Evolutionary conservation across 805 yeast genomes (phyloP).

Genomic region (Yarrowia alimentaria): DNA sequence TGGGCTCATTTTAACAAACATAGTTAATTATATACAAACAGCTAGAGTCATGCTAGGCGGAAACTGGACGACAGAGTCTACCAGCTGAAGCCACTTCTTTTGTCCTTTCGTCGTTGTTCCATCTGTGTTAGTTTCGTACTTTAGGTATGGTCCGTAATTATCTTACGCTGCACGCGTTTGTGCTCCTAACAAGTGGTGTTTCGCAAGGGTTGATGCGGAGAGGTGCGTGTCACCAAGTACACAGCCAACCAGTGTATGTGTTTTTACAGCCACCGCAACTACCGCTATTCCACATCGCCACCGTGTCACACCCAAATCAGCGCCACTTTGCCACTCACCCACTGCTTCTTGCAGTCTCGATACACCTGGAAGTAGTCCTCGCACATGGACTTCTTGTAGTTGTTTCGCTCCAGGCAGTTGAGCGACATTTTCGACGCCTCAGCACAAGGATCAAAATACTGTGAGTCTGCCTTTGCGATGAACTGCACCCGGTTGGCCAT

Average conservation of each 20-base stretch:
- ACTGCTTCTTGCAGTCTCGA: constrained; percentile 81
- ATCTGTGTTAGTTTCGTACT: constrained; percentile 5
- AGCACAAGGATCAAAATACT: constrained; percentile 89
- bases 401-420: constrained; percentile 75
- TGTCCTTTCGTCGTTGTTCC: constrained; percentile 23
- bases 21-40: neutral
- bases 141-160: too few species aligned
- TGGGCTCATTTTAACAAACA: neutral
- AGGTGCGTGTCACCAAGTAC: too few species aligned
- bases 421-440: constrained; percentile 86
- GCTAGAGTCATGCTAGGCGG: neutral
- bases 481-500: constrained; percentile 66
- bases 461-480: constrained; percentile 71
- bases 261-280: too few species aligned
- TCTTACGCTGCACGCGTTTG: too few species aligned
- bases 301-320: too few species aligned
- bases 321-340: constrained; percentile 50
- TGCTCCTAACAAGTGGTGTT: too few species aligned
- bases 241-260: too few species aligned
- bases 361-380: constrained; percentile 88
- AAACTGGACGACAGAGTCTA: too few species aligned
- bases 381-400: constrained; percentile 65
- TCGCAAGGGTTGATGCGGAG: too few species aligned
- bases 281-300: too few species aligned
- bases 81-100: constrained; percentile 26